A percentile compares a stretch with the other conserved stretches of the same genome.
These are phyloP conservation scores for Emmonsiellopsis sp. DNA, from an alignment of 2,329 filamentous ascomycete species.

Conservation along the genomic window DNA sequence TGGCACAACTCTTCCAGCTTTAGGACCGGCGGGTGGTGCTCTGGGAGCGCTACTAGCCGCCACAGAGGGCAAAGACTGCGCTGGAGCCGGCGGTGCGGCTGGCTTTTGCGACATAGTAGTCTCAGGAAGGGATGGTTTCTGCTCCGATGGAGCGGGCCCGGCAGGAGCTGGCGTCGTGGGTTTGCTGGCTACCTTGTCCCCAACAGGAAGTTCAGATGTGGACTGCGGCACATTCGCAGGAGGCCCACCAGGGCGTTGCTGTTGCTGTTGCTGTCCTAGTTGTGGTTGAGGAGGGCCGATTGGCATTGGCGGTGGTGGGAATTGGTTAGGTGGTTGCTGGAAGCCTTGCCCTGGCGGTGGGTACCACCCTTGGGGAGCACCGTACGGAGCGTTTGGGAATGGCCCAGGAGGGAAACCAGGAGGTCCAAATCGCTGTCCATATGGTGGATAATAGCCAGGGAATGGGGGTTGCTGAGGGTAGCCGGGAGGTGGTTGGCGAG, in stretches of 20 bases:
- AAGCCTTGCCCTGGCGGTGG: constrained; percentile 66
- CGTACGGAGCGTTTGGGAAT: constrained; percentile 69
- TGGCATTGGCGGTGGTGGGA: constrained; percentile 52
- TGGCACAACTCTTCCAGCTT: constrained; percentile 34
- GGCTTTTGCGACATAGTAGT: constrained; percentile 11
- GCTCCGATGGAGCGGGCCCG: constrained; percentile 15
- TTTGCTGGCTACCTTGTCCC: constrained; percentile 26
- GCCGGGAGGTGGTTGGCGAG: constrained; percentile 27
- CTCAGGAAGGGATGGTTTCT: constrained; percentile 16
- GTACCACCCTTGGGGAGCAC: constrained; percentile 67
- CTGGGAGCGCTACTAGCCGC: constrained; percentile 5
- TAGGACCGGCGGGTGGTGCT: constrained; percentile 20
- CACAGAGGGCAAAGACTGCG: constrained; percentile 6
- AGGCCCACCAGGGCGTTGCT: constrained; percentile 17
- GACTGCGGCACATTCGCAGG: constrained; percentile 22
- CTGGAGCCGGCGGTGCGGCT: constrained; percentile 17
- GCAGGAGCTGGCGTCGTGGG: constrained; percentile 24
- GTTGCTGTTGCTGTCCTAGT: constrained; percentile 26
- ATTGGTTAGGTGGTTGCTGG: constrained; percentile 55
- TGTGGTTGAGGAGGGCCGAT: constrained; percentile 46
- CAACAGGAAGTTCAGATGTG: constrained; percentile 35
- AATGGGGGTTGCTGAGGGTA: constrained; percentile 35
- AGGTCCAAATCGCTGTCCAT: constrained; percentile 38
- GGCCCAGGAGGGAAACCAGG: constrained; percentile 47
- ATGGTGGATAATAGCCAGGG: constrained; percentile 36